Evolutionary conservation across 305 asterid genomes (phyloP).

Genomic region (Fraxinus floribunda): DNA sequence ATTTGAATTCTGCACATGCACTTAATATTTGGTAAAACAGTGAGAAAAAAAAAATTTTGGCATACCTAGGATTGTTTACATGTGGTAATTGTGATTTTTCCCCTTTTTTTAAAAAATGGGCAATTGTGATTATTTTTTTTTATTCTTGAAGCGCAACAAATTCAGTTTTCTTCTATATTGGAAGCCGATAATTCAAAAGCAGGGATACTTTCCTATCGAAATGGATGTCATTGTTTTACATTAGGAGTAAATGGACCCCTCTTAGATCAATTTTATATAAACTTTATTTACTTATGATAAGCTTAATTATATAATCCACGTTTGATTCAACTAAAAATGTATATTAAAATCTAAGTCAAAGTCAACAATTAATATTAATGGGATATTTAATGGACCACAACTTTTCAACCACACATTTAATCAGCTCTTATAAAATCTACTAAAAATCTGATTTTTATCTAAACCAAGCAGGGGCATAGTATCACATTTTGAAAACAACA

Average conservation of each 20-base stretch:
- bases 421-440: background rate
- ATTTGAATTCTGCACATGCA: background rate
- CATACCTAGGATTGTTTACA: background rate
- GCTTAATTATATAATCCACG: background rate
- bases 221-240: background rate
- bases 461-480: background rate
- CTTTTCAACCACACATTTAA: background rate
- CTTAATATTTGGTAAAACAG: background rate
- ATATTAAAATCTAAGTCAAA: background rate
- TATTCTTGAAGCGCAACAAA: background rate
- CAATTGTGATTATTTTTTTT: background rate
- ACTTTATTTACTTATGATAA: background rate
- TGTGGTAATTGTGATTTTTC: background rate
- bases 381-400: background rate
- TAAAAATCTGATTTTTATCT: background rate
- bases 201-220: background rate
- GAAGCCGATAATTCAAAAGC: background rate
- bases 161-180: background rate
- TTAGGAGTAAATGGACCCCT: background rate
- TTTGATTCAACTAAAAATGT: background rate
- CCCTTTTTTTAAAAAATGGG: too few relatives aligned
- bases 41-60: background rate
- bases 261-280: background rate
- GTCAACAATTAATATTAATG: background rate
- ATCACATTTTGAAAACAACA: background rate